Evolutionary conservation across 176 grass and related monocot species (phyloP), one percentile per base, ranked within the genome.

Genomic region (Poa pratensis): DNA sequence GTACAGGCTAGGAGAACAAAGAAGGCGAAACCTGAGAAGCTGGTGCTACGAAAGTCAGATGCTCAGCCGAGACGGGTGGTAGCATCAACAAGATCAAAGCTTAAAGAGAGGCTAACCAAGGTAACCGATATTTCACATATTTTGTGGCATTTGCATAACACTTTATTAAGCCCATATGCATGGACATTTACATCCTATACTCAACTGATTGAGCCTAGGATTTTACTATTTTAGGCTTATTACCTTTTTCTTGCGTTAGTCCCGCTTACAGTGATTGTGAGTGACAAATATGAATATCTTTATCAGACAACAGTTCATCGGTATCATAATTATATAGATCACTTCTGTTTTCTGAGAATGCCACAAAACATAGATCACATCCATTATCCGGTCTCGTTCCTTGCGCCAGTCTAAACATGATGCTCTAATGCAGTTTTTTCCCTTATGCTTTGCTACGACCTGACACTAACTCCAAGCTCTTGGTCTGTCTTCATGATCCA

Each of bases 41-140:
- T 68, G 49, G 57, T 87, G 69, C 49, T 48, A 10, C 78, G 52
- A 30, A 81, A 72, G 60, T 18, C 43, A 35, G 78, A 77, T 52
- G 22, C 14, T 78, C 78, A 64, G 57, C 63, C n/a, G 17, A 84
- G 55, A 55, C 48, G 48, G 53, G 42, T 82, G 67, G 51, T 84
- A 13, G 62, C 85, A 69, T 77, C 82, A 40, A 80, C 85, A 80
- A 85, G 83, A 63, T 71, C 83, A 78, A 95, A 93, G 83, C 85
- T 95, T 49, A 98, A 90, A 75, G 85, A 91, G 81, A 85, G 89
- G 65, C 65, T 95, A 7, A 87, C 89, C 64, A 98, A 95, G 96
- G 96, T 98, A 93, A 89, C 83, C 35, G 4, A 39, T 7, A 68
- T 63, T 30, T 11, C 24, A 54, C 22, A 20, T 9, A 13, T 10